Evolutionary conservation across 1,139 yeast species (phyloP).

Genomic region (Yamadazyma sp.): DNA sequence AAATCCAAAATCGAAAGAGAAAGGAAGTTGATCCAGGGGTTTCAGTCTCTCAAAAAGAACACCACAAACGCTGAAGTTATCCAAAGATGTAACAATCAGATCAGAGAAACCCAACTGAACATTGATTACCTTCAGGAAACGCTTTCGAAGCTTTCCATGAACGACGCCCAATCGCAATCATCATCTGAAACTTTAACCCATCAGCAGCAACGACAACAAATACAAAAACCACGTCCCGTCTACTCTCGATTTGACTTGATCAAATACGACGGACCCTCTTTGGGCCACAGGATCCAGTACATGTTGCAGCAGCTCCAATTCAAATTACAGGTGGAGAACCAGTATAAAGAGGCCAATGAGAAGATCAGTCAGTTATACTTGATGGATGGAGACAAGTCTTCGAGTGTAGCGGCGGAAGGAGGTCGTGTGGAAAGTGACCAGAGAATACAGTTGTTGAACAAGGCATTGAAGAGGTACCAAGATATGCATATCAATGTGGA

Average conservation of each 20-base stretch:
- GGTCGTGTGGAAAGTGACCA: slow-evolving; percentile 84
- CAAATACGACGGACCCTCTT: slow-evolving; percentile 89
- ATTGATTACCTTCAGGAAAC: slow-evolving; percentile 85
- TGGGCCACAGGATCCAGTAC: slow-evolving; percentile 93
- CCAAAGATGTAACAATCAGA: slow-evolving; percentile 86
- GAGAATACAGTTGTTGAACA: slow-evolving; percentile 78
- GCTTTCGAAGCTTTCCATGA: slow-evolving; percentile 57
- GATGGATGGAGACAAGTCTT: slow-evolving; percentile 85
- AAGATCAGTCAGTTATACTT: slow-evolving; percentile 83
- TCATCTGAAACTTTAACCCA: too few relatives aligned
- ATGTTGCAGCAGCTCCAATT: slow-evolving; percentile 94
- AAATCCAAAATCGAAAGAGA: slow-evolving; percentile 84
- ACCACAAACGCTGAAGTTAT: slow-evolving; percentile 81
- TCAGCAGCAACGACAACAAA: too few relatives aligned
- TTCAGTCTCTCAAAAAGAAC: slow-evolving; percentile 72
- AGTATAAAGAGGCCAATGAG: slow-evolving; percentile 89
- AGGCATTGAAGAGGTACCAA: slow-evolving; percentile 81
- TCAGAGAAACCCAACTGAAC: slow-evolving; percentile 87
- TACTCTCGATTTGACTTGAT: slow-evolving; percentile 76
- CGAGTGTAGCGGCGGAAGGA: slow-evolving; percentile 85
- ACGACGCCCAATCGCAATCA: slow-evolving; percentile 6
- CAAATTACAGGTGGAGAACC: slow-evolving; percentile 89
- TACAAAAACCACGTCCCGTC: slow-evolving; percentile 32
- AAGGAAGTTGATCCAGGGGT: slow-evolving; percentile 82
- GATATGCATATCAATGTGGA: slow-evolving; percentile 79